These are phyloP conservation scores for Aspergillus hancockii DNA, from an alignment of 495 filamentous ascomycete species.

Conservation along the genomic window DNA sequence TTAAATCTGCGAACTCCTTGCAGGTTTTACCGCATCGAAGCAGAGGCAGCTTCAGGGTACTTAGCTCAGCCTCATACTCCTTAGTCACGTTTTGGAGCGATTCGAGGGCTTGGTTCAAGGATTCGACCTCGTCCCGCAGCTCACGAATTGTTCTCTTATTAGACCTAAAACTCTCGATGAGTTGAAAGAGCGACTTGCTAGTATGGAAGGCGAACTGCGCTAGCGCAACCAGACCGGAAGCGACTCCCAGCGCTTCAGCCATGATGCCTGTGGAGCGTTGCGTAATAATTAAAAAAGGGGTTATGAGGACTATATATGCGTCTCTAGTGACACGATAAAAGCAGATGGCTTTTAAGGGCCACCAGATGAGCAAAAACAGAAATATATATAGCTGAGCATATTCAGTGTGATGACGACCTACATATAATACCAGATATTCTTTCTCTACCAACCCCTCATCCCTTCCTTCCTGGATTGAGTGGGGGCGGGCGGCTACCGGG, in stretches of 20 bases:
- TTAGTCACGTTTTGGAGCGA: constrained; percentile 7
- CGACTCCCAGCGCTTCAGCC: constrained; percentile 14
- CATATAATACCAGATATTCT: too few species aligned
- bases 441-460: too few species aligned
- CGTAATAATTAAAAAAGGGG: too few species aligned
- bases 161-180: constrained; percentile 31
- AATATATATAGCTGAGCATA: too few species aligned
- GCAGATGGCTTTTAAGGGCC: too few species aligned
- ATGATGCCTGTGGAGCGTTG: too few species aligned
- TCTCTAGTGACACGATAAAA: too few species aligned
- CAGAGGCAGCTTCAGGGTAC: constrained; percentile 27
- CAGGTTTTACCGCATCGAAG: constrained; percentile 31
- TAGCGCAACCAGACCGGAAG: constrained; percentile 9
- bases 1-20: constrained; percentile 29
- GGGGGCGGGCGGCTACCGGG: too few species aligned
- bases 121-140: constrained; percentile 34
- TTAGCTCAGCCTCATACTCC: constrained; percentile 19
- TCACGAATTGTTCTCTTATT: constrained; percentile 32
- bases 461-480: too few species aligned
- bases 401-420: too few species aligned
- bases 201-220: constrained; percentile 36
- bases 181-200: constrained; percentile 31
- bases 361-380: too few species aligned
- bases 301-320: too few species aligned
- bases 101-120: constrained; percentile 26